phyloP scores from a whole-genome alignment of 2,329 filamentous ascomycete genomes.

The Fusarium odoratissimum region DNA sequence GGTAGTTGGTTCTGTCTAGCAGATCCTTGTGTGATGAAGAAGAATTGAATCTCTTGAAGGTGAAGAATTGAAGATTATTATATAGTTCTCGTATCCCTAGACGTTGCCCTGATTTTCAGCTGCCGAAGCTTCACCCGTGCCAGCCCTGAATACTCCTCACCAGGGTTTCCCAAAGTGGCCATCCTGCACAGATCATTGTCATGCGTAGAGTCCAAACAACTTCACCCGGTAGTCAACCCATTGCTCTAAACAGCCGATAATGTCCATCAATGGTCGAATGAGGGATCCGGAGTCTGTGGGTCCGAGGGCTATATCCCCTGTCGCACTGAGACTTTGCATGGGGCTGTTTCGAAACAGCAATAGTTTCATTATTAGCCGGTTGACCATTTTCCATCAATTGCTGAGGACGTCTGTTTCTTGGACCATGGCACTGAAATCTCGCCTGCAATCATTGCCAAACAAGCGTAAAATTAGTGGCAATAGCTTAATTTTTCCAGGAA shows the following conservation, averaged over 20 bases:
- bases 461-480: neutral
- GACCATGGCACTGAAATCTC: slow-evolving; percentile 10
- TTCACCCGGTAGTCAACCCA: neutral
- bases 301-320: slow-evolving; percentile 13
- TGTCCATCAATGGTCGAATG: slow-evolving; percentile 6
- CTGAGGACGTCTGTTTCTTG: neutral
- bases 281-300: slow-evolving; percentile 15
- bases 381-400: slow-evolving; percentile 15
- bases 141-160: neutral
- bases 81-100: neutral
- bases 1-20: slow-evolving; percentile 20
- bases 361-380: slow-evolving; percentile 14
- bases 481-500: neutral
- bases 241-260: neutral
- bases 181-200: neutral
- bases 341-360: slow-evolving; percentile 23
- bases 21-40: slow-evolving; percentile 16
- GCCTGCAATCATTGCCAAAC: neutral
- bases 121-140: neutral
- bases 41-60: neutral
- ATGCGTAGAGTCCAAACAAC: slow-evolving; percentile 5
- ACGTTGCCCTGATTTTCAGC: neutral
- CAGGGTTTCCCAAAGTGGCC: neutral
- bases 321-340: neutral
- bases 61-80: neutral